These are phyloP conservation scores for Mucor racemosus DNA, from an alignment of 371 early-diverging fungal genomes.

Conservation along the genomic window DNA sequence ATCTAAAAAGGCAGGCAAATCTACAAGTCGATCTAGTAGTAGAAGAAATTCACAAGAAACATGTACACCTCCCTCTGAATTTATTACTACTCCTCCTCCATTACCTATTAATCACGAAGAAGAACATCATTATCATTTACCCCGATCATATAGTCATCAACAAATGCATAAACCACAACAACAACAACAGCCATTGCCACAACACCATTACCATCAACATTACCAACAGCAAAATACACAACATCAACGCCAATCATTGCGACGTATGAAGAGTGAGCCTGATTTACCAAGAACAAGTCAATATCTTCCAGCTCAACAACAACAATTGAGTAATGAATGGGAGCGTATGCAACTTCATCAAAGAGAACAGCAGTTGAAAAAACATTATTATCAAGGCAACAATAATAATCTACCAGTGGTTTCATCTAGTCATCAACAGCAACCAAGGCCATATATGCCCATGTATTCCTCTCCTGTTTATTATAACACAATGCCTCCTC, in stretches of 20 bases:
- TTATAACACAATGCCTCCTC: slow-evolving; percentile 8
- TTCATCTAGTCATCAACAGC: slow-evolving; percentile 5
- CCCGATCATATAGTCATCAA: slow-evolving; percentile 15
- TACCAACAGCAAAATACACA: slow-evolving; percentile 8
- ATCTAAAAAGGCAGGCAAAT: slow-evolving; percentile 14
- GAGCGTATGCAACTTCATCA: slow-evolving; percentile 47
- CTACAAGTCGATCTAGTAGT: slow-evolving; percentile 16
- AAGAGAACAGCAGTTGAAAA: slow-evolving; percentile 43
- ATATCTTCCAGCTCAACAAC: slow-evolving; percentile 35
- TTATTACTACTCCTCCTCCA: slow-evolving; percentile 16
- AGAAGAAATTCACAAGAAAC: slow-evolving; percentile 25
- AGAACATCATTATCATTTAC: slow-evolving; percentile 12
- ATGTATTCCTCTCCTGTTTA: slow-evolving; percentile 26
- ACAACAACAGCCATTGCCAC: slow-evolving; percentile 3
- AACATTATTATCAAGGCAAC: slow-evolving; percentile 23
- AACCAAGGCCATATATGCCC: slow-evolving; percentile 14
- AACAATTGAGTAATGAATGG: slow-evolving; percentile 43
- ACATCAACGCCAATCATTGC: slow-evolving; percentile 19
- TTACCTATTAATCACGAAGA: slow-evolving; percentile 2
- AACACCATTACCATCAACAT: slow-evolving; percentile 15
- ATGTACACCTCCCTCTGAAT: slow-evolving; percentile 15
- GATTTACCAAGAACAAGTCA: slow-evolving; percentile 25
- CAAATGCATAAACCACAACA: slow-evolving; percentile 15
- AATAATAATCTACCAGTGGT: background rate
- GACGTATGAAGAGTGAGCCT: slow-evolving; percentile 44